These are phyloP conservation scores for Lyophyllum decastes DNA, from an alignment of 768 basidiomycete species.

Conservation along the genomic window DNA sequence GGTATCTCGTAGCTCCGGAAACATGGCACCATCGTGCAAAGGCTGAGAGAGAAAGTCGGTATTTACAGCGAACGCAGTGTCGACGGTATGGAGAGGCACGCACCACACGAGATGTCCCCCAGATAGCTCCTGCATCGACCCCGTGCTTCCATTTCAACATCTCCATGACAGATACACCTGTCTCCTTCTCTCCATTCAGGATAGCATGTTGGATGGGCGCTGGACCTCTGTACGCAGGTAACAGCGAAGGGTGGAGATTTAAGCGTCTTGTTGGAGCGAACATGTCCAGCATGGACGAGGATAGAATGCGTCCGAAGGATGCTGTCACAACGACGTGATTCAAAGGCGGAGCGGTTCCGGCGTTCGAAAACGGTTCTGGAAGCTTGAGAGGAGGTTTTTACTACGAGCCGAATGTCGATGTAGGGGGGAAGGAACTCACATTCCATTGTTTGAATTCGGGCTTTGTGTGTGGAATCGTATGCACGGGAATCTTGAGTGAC, in stretches of 20 bases:
- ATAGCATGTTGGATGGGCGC: slow-evolving; percentile 89
- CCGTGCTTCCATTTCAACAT: slow-evolving; percentile 71
- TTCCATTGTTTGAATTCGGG: slow-evolving; percentile 65
- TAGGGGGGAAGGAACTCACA: slow-evolving; percentile 36
- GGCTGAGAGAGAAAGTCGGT: slow-evolving; percentile 37
- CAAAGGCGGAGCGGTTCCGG: slow-evolving; percentile 24
- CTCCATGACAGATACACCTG: slow-evolving; percentile 81
- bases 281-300: slow-evolving; percentile 54
- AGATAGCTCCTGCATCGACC: slow-evolving; percentile 79
- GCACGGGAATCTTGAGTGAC: slow-evolving; percentile 51
- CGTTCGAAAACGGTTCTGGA: slow-evolving; percentile 37
- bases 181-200: slow-evolving; percentile 62
- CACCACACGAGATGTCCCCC: slow-evolving; percentile 57
- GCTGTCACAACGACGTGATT: slow-evolving; percentile 78
- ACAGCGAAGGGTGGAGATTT: slow-evolving; percentile 88
- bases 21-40: slow-evolving; percentile 53
- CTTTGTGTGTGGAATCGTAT: slow-evolving; percentile 61
- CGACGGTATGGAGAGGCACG: slow-evolving; percentile 19
- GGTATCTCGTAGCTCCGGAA: slow-evolving; percentile 51
- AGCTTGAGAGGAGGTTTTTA: slow-evolving; percentile 20
- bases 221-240: slow-evolving; percentile 87
- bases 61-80: too few relatives aligned
- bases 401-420: neutral
- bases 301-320: slow-evolving; percentile 88
- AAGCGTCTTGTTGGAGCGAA: slow-evolving; percentile 64